Evolutionary conservation across 805 yeast genomes (phyloP).

Genomic region (Scheffersomyces coipomensis): DNA sequence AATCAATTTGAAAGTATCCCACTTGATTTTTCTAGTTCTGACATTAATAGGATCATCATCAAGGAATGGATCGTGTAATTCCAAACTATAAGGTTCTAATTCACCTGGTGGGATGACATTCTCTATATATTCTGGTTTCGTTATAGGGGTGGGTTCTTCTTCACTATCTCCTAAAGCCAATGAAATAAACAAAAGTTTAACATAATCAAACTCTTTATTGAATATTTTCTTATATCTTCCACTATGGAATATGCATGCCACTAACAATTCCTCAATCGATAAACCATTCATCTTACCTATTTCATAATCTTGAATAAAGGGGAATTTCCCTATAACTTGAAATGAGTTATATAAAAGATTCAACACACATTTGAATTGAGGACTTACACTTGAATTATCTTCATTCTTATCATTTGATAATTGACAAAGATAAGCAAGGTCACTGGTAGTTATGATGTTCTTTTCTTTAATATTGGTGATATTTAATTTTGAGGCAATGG

Average conservation of each 20-base stretch:
- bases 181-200: conserved; percentile 48
- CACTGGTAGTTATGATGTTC: conserved; percentile 13
- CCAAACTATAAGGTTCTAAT: background rate
- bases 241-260: conserved; percentile 33
- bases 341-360: conserved; percentile 39
- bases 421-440: conserved; percentile 21
- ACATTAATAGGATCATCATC: conserved; percentile 11
- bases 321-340: conserved; percentile 46
- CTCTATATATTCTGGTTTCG: background rate
- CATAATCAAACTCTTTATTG: conserved; percentile 34
- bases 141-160: conserved; percentile 1
- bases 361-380: conserved; percentile 5
- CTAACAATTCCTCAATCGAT: conserved; percentile 29
- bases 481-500: conserved; percentile 2
- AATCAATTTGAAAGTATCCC: conserved; percentile 25
- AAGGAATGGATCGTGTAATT: conserved; percentile 1
- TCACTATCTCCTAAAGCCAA: conserved; percentile 15
- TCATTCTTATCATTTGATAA: conserved; percentile 8
- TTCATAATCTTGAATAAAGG: conserved; percentile 39
- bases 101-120: background rate
- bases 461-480: conserved; percentile 13
- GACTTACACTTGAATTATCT: conserved; percentile 2
- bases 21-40: conserved; percentile 16
- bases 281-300: conserved; percentile 35
- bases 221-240: conserved; percentile 41